These are phyloP conservation scores for Sorghum bicolor DNA, from an alignment of 176 grass and related monocot genomes.

Conservation along the genomic window Sorghum_bicolor_NCBIv3 NC_012870.2:20295501-20296000, in stretches of 20 bases:
- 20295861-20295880: conserved; percentile 1
- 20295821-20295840: neutral
- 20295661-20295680: neutral
- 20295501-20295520: neutral
- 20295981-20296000: conserved; percentile 17
- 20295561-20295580: neutral
- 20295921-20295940: conserved; percentile 1
- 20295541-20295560: neutral
- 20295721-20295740: neutral
- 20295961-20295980: neutral
- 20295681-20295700: neutral
- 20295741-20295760: neutral
- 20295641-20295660: neutral
- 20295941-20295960: conserved; percentile 1
- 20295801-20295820: neutral
- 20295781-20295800: neutral
- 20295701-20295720: neutral
- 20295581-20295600: neutral
- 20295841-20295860: conserved; percentile 16
- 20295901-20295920: neutral
- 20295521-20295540: neutral
- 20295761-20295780: neutral
- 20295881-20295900: neutral
- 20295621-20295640: neutral
- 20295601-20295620: neutral